phyloP scores from a whole-genome alignment of 1,284 basidiomycete species.

The Boletus semigastroideus region DNA sequence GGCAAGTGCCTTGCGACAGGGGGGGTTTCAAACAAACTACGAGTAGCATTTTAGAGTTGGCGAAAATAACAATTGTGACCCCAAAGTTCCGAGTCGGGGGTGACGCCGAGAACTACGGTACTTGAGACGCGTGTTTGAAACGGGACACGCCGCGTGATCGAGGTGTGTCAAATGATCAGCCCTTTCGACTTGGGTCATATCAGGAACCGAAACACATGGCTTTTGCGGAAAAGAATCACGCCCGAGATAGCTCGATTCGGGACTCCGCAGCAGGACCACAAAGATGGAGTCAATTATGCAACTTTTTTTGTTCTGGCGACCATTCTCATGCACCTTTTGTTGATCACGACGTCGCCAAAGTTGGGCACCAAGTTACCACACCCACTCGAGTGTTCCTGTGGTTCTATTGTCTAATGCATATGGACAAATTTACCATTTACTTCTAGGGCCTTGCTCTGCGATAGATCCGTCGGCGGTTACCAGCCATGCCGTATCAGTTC shows the following conservation, averaged over 20 bases:
- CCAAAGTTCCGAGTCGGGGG: no score
- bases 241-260: neutral
- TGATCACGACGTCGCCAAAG: no score
- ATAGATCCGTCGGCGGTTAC: neutral
- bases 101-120: no score
- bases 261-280: no score
- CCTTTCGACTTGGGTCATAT: neutral
- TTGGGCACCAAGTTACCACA: neutral
- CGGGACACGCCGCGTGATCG: no score
- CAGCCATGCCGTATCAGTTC: neutral
- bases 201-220: neutral
- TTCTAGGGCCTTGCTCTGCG: neutral
- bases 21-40: no score
- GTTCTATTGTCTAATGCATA: neutral
- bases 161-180: no score
- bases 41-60: no score
- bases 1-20: no score
- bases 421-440: neutral
- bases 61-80: no score
- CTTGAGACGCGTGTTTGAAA: no score
- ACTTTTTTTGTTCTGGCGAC: neutral
- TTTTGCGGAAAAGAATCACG: neutral
- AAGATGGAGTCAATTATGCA: no score
- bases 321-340: neutral
- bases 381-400: constrained; percentile 1